These are phyloP conservation scores for Suhomyces bolitotheri DNA, from an alignment of 1,139 yeast genomes.

Conservation along the genomic window DNA sequence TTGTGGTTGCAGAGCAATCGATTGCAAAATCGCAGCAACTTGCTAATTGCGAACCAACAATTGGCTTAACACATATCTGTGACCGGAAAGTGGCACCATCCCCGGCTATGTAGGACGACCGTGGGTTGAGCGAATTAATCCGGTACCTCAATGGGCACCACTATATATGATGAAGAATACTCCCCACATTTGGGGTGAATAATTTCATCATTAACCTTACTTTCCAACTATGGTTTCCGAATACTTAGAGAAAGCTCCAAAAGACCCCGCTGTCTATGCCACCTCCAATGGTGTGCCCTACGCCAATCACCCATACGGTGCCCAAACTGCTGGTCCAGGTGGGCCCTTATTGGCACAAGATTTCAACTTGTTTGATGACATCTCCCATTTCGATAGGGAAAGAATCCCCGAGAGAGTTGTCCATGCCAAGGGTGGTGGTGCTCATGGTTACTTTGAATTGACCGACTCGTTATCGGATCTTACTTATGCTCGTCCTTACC, in stretches of 20 bases:
- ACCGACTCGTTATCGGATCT: constrained; percentile 57
- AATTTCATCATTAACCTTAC: too few relatives aligned
- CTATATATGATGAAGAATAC: too few relatives aligned
- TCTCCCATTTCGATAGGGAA: constrained; percentile 64
- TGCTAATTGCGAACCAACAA: too few relatives aligned
- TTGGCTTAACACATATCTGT: too few relatives aligned
- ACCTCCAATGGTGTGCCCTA: constrained; percentile 32
- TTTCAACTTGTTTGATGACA: constrained; percentile 52
- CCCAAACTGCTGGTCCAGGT: constrained; percentile 35
- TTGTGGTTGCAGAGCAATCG: too few relatives aligned
- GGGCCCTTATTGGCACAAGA: constrained; percentile 63
- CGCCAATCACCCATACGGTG: constrained; percentile 27
- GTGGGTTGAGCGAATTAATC: too few relatives aligned
- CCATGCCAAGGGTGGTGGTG: constrained; percentile 67
- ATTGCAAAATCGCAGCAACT: too few relatives aligned
- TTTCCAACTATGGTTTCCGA: constrained; percentile 23
- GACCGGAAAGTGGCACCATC: too few relatives aligned
- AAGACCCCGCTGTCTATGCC: constrained; percentile 27
- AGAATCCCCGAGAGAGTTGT: constrained; percentile 66
- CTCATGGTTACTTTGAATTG: constrained; percentile 59
- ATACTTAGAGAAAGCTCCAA: constrained; percentile 14
- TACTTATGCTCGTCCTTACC: constrained; percentile 50
- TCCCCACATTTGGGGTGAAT: too few relatives aligned
- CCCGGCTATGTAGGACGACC: too few relatives aligned
- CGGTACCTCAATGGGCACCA: too few relatives aligned